Base-by-base conservation (phyloP, 768 basidiomycete genomes). In the Coprinellus micaceus region DNA sequence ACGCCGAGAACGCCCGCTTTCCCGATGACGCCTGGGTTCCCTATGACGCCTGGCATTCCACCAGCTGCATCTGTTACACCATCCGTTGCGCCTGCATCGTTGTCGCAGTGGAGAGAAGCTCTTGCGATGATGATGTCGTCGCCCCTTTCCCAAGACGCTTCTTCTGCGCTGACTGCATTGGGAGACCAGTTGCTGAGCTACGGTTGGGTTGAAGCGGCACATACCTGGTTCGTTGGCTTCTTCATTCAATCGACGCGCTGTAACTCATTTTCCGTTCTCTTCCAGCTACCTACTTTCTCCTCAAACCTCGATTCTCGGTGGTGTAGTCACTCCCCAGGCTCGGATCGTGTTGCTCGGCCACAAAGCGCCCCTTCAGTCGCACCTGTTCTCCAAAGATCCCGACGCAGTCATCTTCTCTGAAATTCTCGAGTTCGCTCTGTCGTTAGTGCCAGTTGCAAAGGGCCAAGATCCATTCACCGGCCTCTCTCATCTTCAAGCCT, bases 381-480 rank as follows among this genome's bases (percentile, higher is more conserved):
- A 82, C 0, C 76, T 71, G 52, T 85, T 84, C 65, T 71, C 75
- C 66, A 83, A 80, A 66, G 85, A 94, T 64, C 71, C 78, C 1
- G 94, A 97, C 65, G 73, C 88, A 2, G 74, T 94, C 49, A 82
- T 95, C 57, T 82, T 97, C 61, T 86, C 94, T 2, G 97, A 99
- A 72, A 86, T 97, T 47, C 75, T 86, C 13, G 97, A 99, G 73
- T 98, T 93, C 68, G 95, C 92, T 0, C 66, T 94, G 44, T 91
- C 91, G 5, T 72, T 96, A 37, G 76, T 81, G n/a, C 73, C 87
- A 3, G 69, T 80, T 1, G 63, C 77, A 1, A 97, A 97, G 71
- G 91, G 94, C 12, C 92, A 94, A 65, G 96, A 98, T 50, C 62
- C 83, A 3, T 95, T 93, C 67, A 70, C 74, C 49, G 96, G 95